Conservation (phyloP, 2,329 filamentous ascomycete genomes). For the Didymella sp. region DNA sequence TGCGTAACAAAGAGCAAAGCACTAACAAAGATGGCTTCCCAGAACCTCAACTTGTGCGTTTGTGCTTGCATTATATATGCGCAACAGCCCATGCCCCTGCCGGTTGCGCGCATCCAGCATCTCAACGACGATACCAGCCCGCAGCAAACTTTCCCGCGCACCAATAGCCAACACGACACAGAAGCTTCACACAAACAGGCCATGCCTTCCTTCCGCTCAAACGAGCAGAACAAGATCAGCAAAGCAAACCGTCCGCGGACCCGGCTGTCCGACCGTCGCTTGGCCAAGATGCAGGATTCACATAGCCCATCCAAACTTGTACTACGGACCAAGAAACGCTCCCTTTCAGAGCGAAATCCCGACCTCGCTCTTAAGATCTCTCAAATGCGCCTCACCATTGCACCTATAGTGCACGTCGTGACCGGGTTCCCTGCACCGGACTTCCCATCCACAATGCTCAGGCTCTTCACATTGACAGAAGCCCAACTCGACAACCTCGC, state of each 20-base stretch:
- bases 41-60: constrained; percentile 34
- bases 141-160: constrained; percentile 21
- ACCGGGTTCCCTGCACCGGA: constrained; percentile 68
- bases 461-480: constrained; percentile 77
- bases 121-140: constrained; percentile 3
- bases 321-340: constrained; percentile 17
- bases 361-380: constrained; percentile 67
- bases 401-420: constrained; percentile 67
- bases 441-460: constrained; percentile 71
- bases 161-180: background rate
- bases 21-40: constrained; percentile 33
- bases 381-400: constrained; percentile 70
- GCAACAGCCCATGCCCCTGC: constrained; percentile 21
- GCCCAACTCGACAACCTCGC: constrained; percentile 73
- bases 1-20: constrained; percentile 40
- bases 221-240: constrained; percentile 18
- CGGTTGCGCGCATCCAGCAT: constrained; percentile 15
- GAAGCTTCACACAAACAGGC: background rate
- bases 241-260: constrained; percentile 20
- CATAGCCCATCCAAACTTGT: background rate
- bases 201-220: constrained; percentile 2
- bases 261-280: constrained; percentile 22
- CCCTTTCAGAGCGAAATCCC: constrained; percentile 44
- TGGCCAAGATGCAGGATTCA: constrained; percentile 3
- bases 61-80: constrained; percentile 38